Base-by-base conservation (phyloP, 352 stramenopile genomes). In the Sclerospora graminicola region DNA sequence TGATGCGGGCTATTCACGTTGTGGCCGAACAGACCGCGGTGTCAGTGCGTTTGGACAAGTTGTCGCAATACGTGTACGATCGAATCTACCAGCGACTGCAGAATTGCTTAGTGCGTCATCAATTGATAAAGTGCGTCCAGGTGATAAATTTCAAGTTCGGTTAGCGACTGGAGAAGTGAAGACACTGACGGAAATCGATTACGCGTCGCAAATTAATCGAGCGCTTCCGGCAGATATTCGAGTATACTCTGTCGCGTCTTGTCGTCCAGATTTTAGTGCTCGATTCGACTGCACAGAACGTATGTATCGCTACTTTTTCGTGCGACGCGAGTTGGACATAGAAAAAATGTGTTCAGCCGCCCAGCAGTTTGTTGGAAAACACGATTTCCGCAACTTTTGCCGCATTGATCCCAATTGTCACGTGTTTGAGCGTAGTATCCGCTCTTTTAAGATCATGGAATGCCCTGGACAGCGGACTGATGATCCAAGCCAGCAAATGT, bases 361-460 rank as follows among this genome's bases (percentile, higher is more conserved):
- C 4, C 37, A 80, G 18, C 58, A 70, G 21, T 81, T 99, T 39
- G 72, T 98, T 3, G 97, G 97, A 8, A 73, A 84, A 37, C 94
- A 99, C 60, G 97, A 99, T 66, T 99, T 97, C 66, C 87, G 97
- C 39, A 99, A 99, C 58, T 97, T 99, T 48, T 99, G 95, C 59
- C 98, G 98, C 55, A 98, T 99, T 64, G 95, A 99, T 68, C 79
- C 91, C 6, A 97, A 97, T 45, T 96, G 98, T 19, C 92, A 91
- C 37, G 97, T 96, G 54, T 99, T 97, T 69, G 74, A 89, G 60
- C 79, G 96, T 20, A 61, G 63, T 26, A 82, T 95, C 23, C 32
- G 45, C 7, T 89, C 75, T 35, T 89, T 90, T 24, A 46, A 84
- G 27, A 82, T 98, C 37, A 53, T 94, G n/a, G 26, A 68, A 37